phyloP scores from a whole-genome alignment of 108 stramenopile species.

The Fistulifera solaris region DNA sequence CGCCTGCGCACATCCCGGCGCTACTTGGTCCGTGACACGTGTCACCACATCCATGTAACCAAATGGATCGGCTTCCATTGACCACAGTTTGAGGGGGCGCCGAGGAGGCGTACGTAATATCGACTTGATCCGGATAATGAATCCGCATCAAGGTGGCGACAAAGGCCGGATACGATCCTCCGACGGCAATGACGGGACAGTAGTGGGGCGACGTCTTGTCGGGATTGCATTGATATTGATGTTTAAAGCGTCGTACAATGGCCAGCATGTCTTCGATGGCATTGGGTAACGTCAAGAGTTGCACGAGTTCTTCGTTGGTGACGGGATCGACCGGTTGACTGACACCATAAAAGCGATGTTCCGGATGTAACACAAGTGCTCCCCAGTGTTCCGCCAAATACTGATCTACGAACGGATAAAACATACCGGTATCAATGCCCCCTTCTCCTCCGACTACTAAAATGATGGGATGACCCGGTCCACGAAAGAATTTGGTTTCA shows the following conservation, averaged over 20 bases:
- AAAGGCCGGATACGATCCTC: conserved; percentile 76
- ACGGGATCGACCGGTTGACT: conserved; percentile 28
- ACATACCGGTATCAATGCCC: conserved; percentile 45
- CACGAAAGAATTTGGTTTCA: conserved; percentile 38
- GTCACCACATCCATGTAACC: conserved; percentile 33
- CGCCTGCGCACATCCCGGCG: conserved; percentile 27
- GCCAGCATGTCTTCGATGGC: conserved; percentile 25
- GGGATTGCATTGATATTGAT: conserved; percentile 28
- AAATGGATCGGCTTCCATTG: conserved; percentile 23
- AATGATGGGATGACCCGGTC: conserved; percentile 76
- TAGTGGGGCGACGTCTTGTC: conserved; percentile 32
- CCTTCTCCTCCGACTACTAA: conserved; percentile 77
- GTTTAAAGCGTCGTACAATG: conserved; percentile 13
- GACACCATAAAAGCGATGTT: conserved; percentile 81
- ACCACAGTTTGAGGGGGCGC: conserved; percentile 62
- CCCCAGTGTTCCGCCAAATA: conserved; percentile 51
- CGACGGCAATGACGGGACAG: conserved; percentile 70
- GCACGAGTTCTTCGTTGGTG: conserved; percentile 4
- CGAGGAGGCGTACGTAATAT: conserved; percentile 54
- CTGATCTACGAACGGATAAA: conserved; percentile 63
- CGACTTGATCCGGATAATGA: conserved; percentile 46
- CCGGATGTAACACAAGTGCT: conserved; percentile 60
- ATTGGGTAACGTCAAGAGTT: conserved; percentile 31
- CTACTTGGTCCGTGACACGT: conserved; percentile 23
- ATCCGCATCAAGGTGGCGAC: conserved; percentile 56